These are phyloP conservation scores for Xerocomus subilludens DNA, from an alignment of 1,284 basidiomycete genomes.

Conservation along the genomic window DNA sequence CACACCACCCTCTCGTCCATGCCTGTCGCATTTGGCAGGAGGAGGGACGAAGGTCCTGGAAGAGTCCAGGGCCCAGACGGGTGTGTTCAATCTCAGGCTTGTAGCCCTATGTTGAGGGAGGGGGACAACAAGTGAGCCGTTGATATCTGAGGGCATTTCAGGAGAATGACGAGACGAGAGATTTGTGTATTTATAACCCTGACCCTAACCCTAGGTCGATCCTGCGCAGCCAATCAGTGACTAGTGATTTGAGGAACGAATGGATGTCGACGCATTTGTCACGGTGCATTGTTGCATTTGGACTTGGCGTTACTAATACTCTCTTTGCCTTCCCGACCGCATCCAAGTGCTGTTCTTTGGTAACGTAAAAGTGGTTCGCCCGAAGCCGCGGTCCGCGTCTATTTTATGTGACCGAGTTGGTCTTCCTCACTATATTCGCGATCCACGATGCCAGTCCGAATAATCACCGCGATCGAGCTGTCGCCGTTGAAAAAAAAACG, in stretches of 20 bases:
- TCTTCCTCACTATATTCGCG: too few species aligned
- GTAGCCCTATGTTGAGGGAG: constrained; percentile 35
- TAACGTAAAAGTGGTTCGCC: too few species aligned
- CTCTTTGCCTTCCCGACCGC: too few species aligned
- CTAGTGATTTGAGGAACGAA: constrained; percentile 25
- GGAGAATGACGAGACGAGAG: neutral
- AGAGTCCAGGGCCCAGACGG: constrained; percentile 71
- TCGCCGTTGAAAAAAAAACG: too few species aligned
- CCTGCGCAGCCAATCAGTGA: constrained; percentile 20
- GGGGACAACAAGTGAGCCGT: constrained; percentile 29
- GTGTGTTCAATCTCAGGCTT: constrained; percentile 54
- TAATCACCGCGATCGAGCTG: too few species aligned
- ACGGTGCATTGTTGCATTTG: too few species aligned
- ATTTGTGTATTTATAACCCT: constrained; percentile 36
- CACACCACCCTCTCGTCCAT: constrained; percentile 67
- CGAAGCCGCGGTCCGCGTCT: too few species aligned
- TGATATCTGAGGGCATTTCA: constrained; percentile 39
- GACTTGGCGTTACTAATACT: too few species aligned
- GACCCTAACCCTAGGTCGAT: constrained; percentile 34
- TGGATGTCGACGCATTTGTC: neutral
- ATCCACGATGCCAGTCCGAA: too few species aligned
- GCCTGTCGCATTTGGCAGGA: constrained; percentile 69
- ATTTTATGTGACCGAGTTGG: too few species aligned
- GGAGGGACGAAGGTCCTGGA: constrained; percentile 59
- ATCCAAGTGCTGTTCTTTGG: too few species aligned